These are phyloP conservation scores for Avena sativa DNA, from an alignment of 176 grass and related monocot species.

Conservation along the genomic window DNA sequence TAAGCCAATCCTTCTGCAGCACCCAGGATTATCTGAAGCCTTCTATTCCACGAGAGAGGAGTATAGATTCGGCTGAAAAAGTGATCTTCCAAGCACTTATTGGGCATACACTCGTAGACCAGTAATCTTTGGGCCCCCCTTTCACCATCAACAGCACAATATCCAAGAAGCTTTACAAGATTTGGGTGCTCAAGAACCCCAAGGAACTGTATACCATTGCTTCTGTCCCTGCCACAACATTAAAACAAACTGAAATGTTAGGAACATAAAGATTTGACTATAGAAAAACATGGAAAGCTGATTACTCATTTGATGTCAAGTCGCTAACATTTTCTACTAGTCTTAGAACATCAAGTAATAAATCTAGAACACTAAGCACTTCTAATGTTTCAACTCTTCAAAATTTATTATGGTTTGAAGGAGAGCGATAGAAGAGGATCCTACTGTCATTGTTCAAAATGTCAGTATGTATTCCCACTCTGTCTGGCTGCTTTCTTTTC, in stretches of 20 bases:
- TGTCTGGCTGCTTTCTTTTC: not conserved
- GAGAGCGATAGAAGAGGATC: not conserved
- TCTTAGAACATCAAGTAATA: not conserved
- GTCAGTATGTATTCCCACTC: not conserved
- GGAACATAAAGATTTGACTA: not conserved
- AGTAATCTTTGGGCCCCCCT: constrained; percentile 77
- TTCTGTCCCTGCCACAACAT: constrained; percentile 75
- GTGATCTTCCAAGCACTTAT: constrained; percentile 93
- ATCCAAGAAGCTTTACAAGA: constrained; percentile 91
- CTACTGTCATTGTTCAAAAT: not conserved
- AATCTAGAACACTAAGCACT: not conserved
- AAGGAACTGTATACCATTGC: constrained; percentile 95
- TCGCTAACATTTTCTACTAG: not conserved
- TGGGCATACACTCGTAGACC: constrained; percentile 93
- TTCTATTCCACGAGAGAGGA: constrained; percentile 77
- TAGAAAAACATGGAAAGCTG: not conserved
- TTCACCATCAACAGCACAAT: constrained; percentile 79
- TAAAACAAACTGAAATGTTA: constrained; percentile 35
- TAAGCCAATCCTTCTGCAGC: constrained; percentile 87
- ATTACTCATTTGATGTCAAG: not conserved
- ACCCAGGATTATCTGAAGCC: constrained; percentile 84
- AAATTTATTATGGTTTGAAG: not conserved
- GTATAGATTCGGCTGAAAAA: constrained; percentile 66
- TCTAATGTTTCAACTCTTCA: not conserved
- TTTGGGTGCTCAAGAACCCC: constrained; percentile 93